These are phyloP conservation scores for Lycium barbarum DNA, from an alignment of 257 asterid species.

Conservation along the genomic window DNA sequence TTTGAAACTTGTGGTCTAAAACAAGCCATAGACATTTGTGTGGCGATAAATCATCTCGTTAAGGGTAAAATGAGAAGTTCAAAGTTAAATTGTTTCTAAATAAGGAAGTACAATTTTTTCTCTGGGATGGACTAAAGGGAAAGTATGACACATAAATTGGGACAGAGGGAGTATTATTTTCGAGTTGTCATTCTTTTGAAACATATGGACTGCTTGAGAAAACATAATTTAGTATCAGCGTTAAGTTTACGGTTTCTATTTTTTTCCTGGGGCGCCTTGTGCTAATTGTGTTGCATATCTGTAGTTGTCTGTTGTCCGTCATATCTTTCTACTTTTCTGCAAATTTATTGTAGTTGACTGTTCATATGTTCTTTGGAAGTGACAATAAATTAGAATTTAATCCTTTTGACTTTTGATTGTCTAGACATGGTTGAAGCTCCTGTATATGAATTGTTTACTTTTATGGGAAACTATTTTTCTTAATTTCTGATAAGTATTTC, in stretches of 20 bases:
- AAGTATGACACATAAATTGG: constrained; percentile 5
- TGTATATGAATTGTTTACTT: background rate
- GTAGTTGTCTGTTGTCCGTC: background rate
- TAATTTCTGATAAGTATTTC: background rate
- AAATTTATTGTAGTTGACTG: background rate
- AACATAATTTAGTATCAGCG: background rate
- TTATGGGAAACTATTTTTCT: background rate
- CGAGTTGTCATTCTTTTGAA: background rate
- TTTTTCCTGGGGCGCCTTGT: no score
- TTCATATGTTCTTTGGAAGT: background rate
- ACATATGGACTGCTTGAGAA: background rate
- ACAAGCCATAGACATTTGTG: background rate
- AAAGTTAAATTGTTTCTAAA: background rate
- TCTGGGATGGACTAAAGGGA: background rate
- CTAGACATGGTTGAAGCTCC: background rate
- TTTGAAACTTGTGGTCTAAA: background rate
- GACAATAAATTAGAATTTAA: background rate
- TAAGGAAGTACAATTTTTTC: background rate
- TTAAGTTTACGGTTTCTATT: background rate
- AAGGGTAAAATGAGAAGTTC: background rate
- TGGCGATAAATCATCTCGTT: background rate
- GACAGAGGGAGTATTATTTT: background rate
- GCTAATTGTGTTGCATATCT: background rate
- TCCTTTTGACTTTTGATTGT: background rate
- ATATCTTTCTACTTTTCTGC: background rate